phyloP scores from a whole-genome alignment of 176 grass and related monocot genomes.

The Zea mays region Zm-B73-REFERENCE-NAM-5.0 NC_050096.1:69458001-69458500 shows the following conservation, averaged over 20 bases:
- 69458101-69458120: too few relatives aligned
- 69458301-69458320: conserved; percentile 65
- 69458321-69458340: conserved; percentile 46
- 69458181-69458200: conserved; percentile 17
- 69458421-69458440: conserved; percentile 18
- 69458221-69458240: conserved; percentile 56
- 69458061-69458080: too few relatives aligned
- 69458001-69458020: too few relatives aligned
- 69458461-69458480: conserved; percentile 47
- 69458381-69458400: conserved; percentile 12
- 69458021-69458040: too few relatives aligned
- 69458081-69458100: too few relatives aligned
- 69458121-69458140: too few relatives aligned
- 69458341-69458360: conserved; percentile 54
- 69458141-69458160: too few relatives aligned
- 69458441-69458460: neutral
- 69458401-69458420: conserved; percentile 5
- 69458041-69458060: too few relatives aligned
- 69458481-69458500: too few relatives aligned
- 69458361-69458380: conserved; percentile 44
- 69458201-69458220: conserved; percentile 60
- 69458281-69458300: conserved; percentile 87
- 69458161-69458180: too few relatives aligned
- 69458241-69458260: conserved; percentile 87
- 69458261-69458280: conserved; percentile 83